Evolutionary conservation across 1,284 basidiomycete species (phyloP).

Genomic region (Malassezia sympodialis): DNA sequence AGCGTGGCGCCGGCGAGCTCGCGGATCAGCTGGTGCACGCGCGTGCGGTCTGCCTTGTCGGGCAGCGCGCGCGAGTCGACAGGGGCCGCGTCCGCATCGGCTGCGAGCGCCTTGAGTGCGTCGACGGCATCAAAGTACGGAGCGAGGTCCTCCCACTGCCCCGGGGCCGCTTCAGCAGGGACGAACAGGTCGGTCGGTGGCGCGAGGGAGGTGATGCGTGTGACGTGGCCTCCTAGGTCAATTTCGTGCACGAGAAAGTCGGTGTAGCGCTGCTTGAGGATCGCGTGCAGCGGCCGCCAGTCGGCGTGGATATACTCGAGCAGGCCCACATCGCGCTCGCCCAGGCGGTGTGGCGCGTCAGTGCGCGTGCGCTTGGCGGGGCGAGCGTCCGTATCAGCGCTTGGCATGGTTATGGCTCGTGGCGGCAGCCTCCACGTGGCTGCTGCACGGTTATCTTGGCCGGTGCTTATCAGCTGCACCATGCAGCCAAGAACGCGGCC

Average conservation of each 20-base stretch:
- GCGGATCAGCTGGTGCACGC: slow-evolving; percentile 70
- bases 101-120: slow-evolving; percentile 15
- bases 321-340: slow-evolving; percentile 25
- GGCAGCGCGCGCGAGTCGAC: slow-evolving; percentile 59
- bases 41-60: slow-evolving; percentile 69
- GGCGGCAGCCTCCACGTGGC: slow-evolving; percentile 6
- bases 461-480: slow-evolving; percentile 8
- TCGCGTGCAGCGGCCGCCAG: slow-evolving; percentile 31
- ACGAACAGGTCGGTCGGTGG: slow-evolving; percentile 18
- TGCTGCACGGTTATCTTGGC: slow-evolving; percentile 6
- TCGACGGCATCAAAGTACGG: slow-evolving; percentile 16
- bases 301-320: slow-evolving; percentile 25
- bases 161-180: background rate
- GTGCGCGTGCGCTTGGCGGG: slow-evolving; percentile 7
- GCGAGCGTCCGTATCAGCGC: background rate
- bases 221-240: slow-evolving; percentile 14
- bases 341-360: background rate
- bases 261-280: slow-evolving; percentile 44
- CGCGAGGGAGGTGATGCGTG: slow-evolving; percentile 24
- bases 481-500: background rate
- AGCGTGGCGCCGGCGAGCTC: slow-evolving; percentile 71
- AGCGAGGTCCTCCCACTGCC: slow-evolving; percentile 11
- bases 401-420: background rate
- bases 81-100: slow-evolving; percentile 16
- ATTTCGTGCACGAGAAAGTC: slow-evolving; percentile 43